Percentiles rank a stretch among this genome's conserved stretches.
Conservation (phyloP, 352 stramenopile genomes). For the Blastocystis sp. region DNA sequence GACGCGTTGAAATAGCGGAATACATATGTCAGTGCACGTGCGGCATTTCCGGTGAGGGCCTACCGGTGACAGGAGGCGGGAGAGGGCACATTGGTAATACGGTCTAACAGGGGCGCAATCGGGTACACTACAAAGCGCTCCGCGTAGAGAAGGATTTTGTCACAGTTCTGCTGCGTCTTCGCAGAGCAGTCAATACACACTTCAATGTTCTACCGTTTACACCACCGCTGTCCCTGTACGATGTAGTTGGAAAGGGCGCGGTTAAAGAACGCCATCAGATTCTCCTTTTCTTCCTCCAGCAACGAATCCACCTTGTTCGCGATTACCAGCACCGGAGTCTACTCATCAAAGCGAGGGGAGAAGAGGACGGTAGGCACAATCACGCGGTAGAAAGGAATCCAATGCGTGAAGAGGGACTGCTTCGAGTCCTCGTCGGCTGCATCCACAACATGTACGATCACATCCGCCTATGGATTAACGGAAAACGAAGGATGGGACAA, state of each 20-base stretch:
- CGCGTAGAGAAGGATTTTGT: constrained; percentile 23
- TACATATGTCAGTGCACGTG: not conserved
- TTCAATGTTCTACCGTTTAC: constrained; percentile 43
- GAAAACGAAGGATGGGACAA: not conserved
- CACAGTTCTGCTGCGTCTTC: constrained; percentile 36
- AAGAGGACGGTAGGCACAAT: not conserved
- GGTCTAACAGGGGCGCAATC: constrained; percentile 32
- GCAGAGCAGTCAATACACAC: constrained; percentile 57
- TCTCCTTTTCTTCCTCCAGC: not conserved
- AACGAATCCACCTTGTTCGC: constrained; percentile 26
- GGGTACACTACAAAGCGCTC: constrained; percentile 18
- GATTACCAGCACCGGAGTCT: constrained; percentile 39
- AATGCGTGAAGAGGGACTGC: constrained; percentile 10
- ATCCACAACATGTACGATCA: constrained; percentile 34
- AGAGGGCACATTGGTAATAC: constrained; percentile 8
- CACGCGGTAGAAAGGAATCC: constrained; percentile 5
- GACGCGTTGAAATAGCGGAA: constrained; percentile 32
- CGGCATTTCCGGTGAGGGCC: constrained; percentile 9
- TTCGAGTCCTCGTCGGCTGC: not conserved
- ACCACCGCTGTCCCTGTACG: not conserved
- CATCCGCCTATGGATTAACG: constrained; percentile 17
- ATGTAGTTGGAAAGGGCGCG: not conserved
- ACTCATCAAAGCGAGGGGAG: not conserved
- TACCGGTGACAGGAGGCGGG: not conserved
- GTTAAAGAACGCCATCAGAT: not conserved